Conservation (phyloP, 495 filamentous ascomycete genomes). For the Trichoderma reesei region DNA sequence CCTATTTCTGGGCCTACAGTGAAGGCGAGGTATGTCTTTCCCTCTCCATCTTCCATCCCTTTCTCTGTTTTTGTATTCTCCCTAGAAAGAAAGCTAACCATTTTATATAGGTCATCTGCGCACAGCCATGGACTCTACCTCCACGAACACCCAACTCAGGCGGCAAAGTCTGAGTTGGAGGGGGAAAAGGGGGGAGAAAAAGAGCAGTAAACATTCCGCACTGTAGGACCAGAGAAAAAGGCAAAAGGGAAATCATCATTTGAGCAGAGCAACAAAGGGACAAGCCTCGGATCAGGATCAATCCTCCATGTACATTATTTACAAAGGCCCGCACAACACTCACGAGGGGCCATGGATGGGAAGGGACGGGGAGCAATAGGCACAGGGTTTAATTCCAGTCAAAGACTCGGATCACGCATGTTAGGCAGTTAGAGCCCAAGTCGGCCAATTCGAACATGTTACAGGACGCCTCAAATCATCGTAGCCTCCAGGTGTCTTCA, state of each 20-base stretch:
- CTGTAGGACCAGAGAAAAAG: not conserved
- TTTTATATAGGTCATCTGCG: slow-evolving; percentile 34
- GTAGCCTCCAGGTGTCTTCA: too few relatives aligned
- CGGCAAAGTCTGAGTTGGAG: slow-evolving; percentile 1
- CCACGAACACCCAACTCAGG: slow-evolving; percentile 18
- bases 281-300: not conserved
- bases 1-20: slow-evolving; percentile 94
- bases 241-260: not conserved
- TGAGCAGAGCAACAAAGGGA: not conserved
- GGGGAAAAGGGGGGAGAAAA: not conserved
- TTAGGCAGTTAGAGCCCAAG: too few relatives aligned
- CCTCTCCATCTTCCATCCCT: not conserved
- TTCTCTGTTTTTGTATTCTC: too few relatives aligned
- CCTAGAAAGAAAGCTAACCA: slow-evolving; percentile 10
- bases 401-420: too few relatives aligned
- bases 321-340: not conserved
- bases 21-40: slow-evolving; percentile 78
- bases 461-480: too few relatives aligned
- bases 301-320: not conserved
- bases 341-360: not conserved
- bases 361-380: too few relatives aligned
- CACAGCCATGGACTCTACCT: slow-evolving; percentile 43
- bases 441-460: too few relatives aligned
- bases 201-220: not conserved
- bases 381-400: too few relatives aligned